These are phyloP conservation scores for Beta macrorhiza DNA, from an alignment of 179 eudicot species.

Conservation along the genomic window DNA sequence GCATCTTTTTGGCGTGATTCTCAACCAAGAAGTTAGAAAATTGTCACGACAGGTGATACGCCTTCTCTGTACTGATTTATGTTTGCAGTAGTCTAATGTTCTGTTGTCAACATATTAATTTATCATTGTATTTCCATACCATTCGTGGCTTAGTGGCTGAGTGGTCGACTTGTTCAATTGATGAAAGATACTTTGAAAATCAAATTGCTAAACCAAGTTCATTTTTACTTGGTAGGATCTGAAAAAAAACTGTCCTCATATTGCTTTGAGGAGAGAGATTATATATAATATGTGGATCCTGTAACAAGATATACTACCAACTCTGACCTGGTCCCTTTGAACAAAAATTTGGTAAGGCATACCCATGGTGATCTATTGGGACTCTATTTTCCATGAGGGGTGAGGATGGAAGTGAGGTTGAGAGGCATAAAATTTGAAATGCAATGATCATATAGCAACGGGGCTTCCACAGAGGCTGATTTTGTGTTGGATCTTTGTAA, in stretches of 20 bases:
- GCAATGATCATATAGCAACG: no score
- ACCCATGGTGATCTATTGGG: background rate
- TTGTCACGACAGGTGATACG: conserved; percentile 69
- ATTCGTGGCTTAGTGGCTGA: background rate
- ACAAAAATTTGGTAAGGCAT: background rate
- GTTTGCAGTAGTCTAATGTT: background rate
- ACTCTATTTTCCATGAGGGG: background rate
- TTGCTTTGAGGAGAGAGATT: background rate
- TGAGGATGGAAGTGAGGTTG: background rate
- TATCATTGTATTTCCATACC: background rate
- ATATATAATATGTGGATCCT: background rate
- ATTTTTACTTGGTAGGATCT: background rate
- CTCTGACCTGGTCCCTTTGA: background rate
- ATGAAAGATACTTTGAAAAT: background rate
- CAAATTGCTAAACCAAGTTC: background rate
- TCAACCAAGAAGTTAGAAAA: conserved; percentile 86
- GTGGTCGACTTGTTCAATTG: background rate
- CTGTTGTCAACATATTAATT: background rate
- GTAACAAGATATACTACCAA: background rate
- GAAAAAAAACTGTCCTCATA: background rate
- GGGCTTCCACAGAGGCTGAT: background rate
- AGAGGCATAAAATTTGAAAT: background rate
- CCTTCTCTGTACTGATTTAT: conserved; percentile 3
- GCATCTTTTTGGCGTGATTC: conserved; percentile 72
- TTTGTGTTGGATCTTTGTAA: background rate